Conservation (phyloP, 192 early-diverging fungal species). For the Podila minutissima region DNA sequence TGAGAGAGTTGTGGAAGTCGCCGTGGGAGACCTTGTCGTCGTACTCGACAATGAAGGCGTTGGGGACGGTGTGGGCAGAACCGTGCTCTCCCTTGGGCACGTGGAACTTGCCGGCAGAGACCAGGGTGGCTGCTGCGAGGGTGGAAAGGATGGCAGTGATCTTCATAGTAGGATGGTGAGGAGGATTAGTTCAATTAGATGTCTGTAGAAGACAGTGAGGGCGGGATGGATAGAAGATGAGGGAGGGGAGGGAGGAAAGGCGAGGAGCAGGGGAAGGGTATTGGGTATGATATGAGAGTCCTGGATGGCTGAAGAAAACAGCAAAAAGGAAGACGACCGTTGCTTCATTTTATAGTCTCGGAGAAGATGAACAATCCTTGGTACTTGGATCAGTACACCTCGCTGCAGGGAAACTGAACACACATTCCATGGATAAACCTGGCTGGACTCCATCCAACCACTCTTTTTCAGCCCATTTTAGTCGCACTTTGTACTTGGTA, state of each 20-base stretch:
- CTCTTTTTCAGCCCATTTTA: too few species aligned
- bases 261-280: not conserved
- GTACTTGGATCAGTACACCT: too few species aligned
- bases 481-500: too few species aligned
- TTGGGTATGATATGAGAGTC: slow-evolving; percentile 18
- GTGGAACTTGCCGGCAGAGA: slow-evolving; percentile 43
- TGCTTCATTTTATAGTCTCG: too few species aligned
- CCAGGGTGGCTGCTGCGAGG: slow-evolving; percentile 36
- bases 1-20: slow-evolving; percentile 26
- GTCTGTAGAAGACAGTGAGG: slow-evolving; percentile 35
- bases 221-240: slow-evolving; percentile 4
- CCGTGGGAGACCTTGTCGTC: slow-evolving; percentile 7
- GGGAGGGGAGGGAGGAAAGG: not conserved
- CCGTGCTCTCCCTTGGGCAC: too few species aligned
- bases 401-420: too few species aligned
- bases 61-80: not conserved
- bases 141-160: slow-evolving; percentile 38
- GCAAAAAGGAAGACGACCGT: too few species aligned
- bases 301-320: slow-evolving; percentile 37
- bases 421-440: too few species aligned
- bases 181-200: too few species aligned
- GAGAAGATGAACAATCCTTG: too few species aligned
- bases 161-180: slow-evolving; percentile 15
- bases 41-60: slow-evolving; percentile 40
- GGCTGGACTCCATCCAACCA: too few species aligned